Percentiles rank a stretch among this genome's conserved stretches.
phyloP scores from a whole-genome alignment of 768 basidiomycete species.

The Xerocomellus intermedius region DNA sequence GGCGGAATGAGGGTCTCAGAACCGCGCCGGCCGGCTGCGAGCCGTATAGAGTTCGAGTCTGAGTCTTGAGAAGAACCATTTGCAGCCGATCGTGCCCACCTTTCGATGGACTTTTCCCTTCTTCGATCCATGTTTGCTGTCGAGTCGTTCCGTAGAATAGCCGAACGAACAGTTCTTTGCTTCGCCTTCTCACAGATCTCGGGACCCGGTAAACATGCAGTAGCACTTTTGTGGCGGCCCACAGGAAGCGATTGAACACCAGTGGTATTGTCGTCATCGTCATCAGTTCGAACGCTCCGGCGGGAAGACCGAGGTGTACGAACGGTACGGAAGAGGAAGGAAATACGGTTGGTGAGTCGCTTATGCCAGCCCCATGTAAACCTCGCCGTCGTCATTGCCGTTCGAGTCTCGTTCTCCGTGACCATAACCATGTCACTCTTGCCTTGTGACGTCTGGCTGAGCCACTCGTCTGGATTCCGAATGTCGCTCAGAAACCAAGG shows the following conservation, averaged over 20 bases:
- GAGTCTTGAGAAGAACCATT: slow-evolving; percentile 20
- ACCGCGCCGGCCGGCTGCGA: slow-evolving; percentile 21
- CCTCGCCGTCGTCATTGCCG: slow-evolving; percentile 64
- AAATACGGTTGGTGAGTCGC: slow-evolving; percentile 42
- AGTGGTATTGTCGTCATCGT: slow-evolving; percentile 22
- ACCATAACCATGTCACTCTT: slow-evolving; percentile 53
- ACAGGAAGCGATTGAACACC: slow-evolving; percentile 35
- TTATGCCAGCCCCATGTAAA: slow-evolving; percentile 61
- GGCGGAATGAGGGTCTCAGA: slow-evolving; percentile 33
- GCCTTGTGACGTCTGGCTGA: slow-evolving; percentile 55
- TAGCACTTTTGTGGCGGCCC: slow-evolving; percentile 28
- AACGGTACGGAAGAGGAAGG: slow-evolving; percentile 48
- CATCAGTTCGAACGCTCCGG: slow-evolving; percentile 8
- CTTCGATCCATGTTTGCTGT: slow-evolving; percentile 21
- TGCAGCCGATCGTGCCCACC: slow-evolving; percentile 32
- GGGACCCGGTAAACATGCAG: slow-evolving; percentile 11
- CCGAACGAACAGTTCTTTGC: slow-evolving; percentile 22
- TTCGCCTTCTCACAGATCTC: slow-evolving; percentile 29
- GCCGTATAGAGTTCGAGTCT: slow-evolving; percentile 10
- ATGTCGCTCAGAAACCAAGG: slow-evolving; percentile 72
- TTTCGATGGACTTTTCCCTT: slow-evolving; percentile 33
- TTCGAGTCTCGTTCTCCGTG: slow-evolving; percentile 72
- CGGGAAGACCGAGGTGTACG: slow-evolving; percentile 28
- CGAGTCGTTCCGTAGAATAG: slow-evolving; percentile 20
- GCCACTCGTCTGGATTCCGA: slow-evolving; percentile 66